These are phyloP conservation scores for Acaromyces ingoldii DNA, from an alignment of 1,284 basidiomycete genomes.

Conservation along the genomic window DNA sequence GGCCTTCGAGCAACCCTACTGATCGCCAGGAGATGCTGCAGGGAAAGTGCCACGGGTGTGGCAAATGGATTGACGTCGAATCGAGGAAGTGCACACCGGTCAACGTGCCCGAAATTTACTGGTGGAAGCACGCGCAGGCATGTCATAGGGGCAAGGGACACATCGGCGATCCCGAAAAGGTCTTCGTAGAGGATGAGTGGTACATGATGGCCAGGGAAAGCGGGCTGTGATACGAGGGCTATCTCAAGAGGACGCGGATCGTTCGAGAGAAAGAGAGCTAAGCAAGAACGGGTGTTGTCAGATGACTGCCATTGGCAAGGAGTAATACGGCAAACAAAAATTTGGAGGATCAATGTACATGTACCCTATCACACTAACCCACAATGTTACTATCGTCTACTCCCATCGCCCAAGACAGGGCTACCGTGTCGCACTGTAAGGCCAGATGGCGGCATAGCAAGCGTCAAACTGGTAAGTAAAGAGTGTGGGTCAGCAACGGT, in stretches of 20 bases:
- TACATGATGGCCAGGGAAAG: not conserved
- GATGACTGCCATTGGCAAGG: too few species aligned
- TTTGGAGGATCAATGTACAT: too few species aligned
- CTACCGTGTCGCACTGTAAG: not conserved
- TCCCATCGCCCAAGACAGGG: too few species aligned
- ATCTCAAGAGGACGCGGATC: too few species aligned
- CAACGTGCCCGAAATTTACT: conserved; percentile 14
- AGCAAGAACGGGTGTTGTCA: too few species aligned
- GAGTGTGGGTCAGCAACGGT: too few species aligned
- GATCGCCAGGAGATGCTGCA: conserved; percentile 7
- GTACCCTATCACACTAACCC: too few species aligned
- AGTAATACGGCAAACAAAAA: too few species aligned
- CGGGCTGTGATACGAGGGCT: too few species aligned
- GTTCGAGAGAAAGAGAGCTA: too few species aligned
- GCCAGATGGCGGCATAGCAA: conserved; percentile 4
- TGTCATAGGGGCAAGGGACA: conserved; percentile 3
- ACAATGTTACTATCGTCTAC: too few species aligned
- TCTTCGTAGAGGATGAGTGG: not conserved
- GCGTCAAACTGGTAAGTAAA: not conserved
- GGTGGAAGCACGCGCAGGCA: conserved; percentile 5
- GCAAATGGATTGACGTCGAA: conserved; percentile 4
- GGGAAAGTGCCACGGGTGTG: conserved; percentile 11
- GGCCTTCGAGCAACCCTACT: not conserved
- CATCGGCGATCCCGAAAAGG: not conserved
- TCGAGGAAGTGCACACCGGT: not conserved